Evolutionary conservation across 73 alveolate species (phyloP).

Genomic region (Paramecium biaurelia): DNA sequence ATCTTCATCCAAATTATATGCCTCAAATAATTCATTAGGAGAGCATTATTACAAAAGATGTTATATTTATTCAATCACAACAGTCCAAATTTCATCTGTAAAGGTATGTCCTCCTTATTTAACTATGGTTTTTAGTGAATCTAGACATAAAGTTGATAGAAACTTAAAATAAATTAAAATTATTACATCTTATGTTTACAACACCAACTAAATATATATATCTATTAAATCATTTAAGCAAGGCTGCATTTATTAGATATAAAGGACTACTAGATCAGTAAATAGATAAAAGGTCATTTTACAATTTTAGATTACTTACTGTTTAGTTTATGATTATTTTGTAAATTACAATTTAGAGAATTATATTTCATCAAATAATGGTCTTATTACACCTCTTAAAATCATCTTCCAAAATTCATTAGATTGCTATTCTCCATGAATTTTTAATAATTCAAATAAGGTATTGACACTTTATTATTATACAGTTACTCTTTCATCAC

Average conservation of each 20-base stretch:
- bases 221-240: slow-evolving; percentile 34
- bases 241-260: neutral
- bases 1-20: slow-evolving; percentile 25
- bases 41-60: slow-evolving; percentile 19
- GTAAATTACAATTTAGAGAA: neutral
- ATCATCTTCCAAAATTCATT: slow-evolving; percentile 62
- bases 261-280: neutral
- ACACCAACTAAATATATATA: neutral
- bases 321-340: neutral
- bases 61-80: neutral
- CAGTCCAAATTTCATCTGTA: neutral
- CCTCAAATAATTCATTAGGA: slow-evolving; percentile 45
- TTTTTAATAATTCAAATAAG: slow-evolving; percentile 35
- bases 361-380: slow-evolving; percentile 62
- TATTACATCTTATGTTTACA: slow-evolving; percentile 41
- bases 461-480: slow-evolving; percentile 16
- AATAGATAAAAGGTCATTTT: neutral
- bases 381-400: slow-evolving; percentile 60
- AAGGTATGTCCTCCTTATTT: neutral
- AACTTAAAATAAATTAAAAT: neutral
- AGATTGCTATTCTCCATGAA: neutral
- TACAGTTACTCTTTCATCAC: slow-evolving; percentile 51
- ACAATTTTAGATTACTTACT: neutral
- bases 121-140: neutral
- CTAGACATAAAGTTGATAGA: neutral